Evolutionary conservation across 2,329 filamentous ascomycete species (phyloP).

Genomic region (Colletotrichum gloeosporioides): DNA sequence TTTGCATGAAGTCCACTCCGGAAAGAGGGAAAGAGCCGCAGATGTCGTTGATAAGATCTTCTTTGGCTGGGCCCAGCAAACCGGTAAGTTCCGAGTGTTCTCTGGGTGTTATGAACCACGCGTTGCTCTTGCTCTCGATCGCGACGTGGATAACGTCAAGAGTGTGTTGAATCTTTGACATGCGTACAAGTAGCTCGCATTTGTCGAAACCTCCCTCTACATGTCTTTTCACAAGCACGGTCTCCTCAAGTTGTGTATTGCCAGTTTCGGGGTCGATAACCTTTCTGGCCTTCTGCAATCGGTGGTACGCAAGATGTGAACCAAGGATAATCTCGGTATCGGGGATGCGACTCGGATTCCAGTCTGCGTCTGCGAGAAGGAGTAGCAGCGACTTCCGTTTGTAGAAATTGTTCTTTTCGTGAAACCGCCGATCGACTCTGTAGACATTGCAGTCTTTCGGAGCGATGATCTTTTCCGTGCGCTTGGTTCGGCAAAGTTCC

Average conservation of each 20-base stretch:
- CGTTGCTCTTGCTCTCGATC: background rate
- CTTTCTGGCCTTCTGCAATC: background rate
- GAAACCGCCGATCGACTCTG: background rate
- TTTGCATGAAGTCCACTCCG: background rate
- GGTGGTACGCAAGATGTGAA: background rate
- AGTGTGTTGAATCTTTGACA: background rate
- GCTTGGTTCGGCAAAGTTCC: background rate
- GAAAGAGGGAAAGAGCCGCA: background rate
- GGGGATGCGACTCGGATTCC: conserved; percentile 39
- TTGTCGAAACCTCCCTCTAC: background rate
- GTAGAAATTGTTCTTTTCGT: conserved; percentile 31
- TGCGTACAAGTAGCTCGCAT: background rate
- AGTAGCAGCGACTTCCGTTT: conserved; percentile 35
- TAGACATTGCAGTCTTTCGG: background rate
- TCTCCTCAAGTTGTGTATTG: background rate
- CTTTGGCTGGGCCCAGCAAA: background rate
- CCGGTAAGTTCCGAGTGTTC: background rate
- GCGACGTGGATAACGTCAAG: background rate
- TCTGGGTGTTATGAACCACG: background rate
- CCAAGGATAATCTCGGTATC: conserved; percentile 31
- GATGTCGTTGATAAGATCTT: background rate
- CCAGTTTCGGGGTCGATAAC: background rate
- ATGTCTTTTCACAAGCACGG: background rate
- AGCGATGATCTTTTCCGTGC: background rate
- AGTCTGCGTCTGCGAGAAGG: conserved; percentile 33